A percentile compares a stretch with the other conserved stretches of the same genome.
Evolutionary conservation across 305 asterid genomes (phyloP).

Genomic region (Ajuga reptans): DNA sequence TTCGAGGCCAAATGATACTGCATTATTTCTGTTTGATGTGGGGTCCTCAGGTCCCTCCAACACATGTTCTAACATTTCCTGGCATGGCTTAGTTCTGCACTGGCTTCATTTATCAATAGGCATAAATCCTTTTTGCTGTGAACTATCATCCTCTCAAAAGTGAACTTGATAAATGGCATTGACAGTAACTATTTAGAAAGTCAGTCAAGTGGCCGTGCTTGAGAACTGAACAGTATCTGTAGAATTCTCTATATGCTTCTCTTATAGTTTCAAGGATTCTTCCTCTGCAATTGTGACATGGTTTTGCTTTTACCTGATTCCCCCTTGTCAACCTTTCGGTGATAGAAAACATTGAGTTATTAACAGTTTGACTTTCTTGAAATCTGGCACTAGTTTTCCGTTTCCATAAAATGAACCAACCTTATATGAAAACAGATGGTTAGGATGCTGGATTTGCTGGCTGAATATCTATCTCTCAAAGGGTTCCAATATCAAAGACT

Average conservation of each 20-base stretch:
- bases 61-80: not conserved
- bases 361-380: not conserved
- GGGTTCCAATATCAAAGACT: slow-evolving; percentile 97
- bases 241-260: not conserved
- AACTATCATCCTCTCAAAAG: not conserved
- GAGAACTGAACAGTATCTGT: not conserved
- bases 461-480: slow-evolving; percentile 82
- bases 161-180: not conserved
- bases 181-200: not conserved
- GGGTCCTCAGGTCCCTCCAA: not conserved
- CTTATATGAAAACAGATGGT: slow-evolving; percentile 67
- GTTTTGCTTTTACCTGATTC: slow-evolving; percentile 4
- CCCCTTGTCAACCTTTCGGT: not conserved
- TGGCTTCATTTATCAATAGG: not conserved
- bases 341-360: slow-evolving; percentile 1
- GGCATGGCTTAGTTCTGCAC: not conserved
- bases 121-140: not conserved
- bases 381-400: not conserved
- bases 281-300: not conserved
- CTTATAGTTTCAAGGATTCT: slow-evolving; percentile 10
- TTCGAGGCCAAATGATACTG: not conserved
- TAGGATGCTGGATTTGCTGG: slow-evolving; percentile 91
- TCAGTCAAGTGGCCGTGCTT: not conserved
- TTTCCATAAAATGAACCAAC: slow-evolving; percentile 17
- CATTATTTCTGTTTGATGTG: not conserved